phyloP scores from a whole-genome alignment of 345 rosid genomes.

The Pistacia atlantica region DNA sequence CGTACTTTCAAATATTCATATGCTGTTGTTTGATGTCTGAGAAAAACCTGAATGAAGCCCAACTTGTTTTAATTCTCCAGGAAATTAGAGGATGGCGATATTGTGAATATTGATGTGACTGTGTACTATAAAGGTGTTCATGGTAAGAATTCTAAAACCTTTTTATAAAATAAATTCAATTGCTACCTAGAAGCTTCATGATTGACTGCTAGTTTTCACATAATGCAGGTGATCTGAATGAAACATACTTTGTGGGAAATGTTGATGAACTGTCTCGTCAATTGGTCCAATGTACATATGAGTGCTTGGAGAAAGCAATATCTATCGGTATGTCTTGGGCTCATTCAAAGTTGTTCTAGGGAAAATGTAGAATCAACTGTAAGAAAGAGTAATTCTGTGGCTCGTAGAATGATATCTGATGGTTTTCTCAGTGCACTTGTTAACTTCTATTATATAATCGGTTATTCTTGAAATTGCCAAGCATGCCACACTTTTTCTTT shows the following conservation, averaged over 20 bases:
- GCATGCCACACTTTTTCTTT: no score
- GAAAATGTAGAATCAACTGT: no score
- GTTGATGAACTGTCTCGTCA: conserved; percentile 87
- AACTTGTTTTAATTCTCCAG: conserved; percentile 41
- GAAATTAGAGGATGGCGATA: conserved; percentile 94
- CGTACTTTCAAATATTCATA: neutral
- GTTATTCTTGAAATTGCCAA: no score
- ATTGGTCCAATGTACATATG: conserved; percentile 82
- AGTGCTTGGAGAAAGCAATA: conserved; percentile 94
- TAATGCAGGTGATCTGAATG: conserved; percentile 86
- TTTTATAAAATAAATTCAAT: neutral
- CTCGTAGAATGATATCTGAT: no score
- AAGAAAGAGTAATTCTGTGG: no score
- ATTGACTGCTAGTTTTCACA: conserved; percentile 14
- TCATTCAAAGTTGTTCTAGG: neutral
- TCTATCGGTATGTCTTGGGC: conserved; percentile 59
- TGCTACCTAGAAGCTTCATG: neutral
- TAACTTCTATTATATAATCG: no score
- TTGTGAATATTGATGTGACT: conserved; percentile 85
- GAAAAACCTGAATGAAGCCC: neutral
- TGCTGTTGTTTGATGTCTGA: neutral
- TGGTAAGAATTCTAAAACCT: conserved; percentile 48
- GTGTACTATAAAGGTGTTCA: conserved; percentile 93
- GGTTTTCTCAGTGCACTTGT: no score
- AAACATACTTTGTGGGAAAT: conserved; percentile 95